Evolutionary conservation across 768 basidiomycete species (phyloP), one percentile per base, ranked within the genome.

Genomic region (Tephrocybe sp.): DNA sequence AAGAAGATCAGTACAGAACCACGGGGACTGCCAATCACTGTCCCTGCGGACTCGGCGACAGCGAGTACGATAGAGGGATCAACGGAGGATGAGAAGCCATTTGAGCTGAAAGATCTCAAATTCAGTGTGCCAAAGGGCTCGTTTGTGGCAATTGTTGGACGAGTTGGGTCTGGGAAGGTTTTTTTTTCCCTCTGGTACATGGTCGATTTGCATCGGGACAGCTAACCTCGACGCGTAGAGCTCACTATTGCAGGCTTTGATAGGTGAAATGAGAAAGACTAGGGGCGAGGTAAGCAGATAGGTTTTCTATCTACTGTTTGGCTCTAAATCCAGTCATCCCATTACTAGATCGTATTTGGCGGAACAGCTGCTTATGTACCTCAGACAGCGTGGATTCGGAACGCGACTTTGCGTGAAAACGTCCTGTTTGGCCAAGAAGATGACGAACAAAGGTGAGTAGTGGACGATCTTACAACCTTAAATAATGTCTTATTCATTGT

Each of bases 81-180:
- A n/a, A n/a, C 15, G 10, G 40, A 61, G 30, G 66, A 75, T 36
- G 76, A 79, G 50, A 72, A 69, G 46, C 81, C 81, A 0, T 86
- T 85, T 56, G 67, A 73, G 48, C 61, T 86, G 44, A 69, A 66
- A 34, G 64, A 73, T 52, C 58, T 86, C 47, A 70, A 74, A 45
- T 57, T 85, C 28, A 61, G 63, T 40, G 64, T 84, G 24, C 72
- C 73, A 1, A 72, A 68, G 50, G 86, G 88, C 8, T 69, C 84
- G 28, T 81, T 90, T 28, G 73, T 88, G 6, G 85, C 82, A 1
- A 80, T 90, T 23, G 84, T 90, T 20, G 89, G 89, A 9, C 74
- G 79, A 12, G 84, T 90, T 25, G 88, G 88, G 0, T 81, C 80
- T 37, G 89, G 89, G 24, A 90, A 90, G 72, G 78, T 82, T n/a